phyloP scores from a whole-genome alignment of 768 basidiomycete species.

The Mycena venus region DNA sequence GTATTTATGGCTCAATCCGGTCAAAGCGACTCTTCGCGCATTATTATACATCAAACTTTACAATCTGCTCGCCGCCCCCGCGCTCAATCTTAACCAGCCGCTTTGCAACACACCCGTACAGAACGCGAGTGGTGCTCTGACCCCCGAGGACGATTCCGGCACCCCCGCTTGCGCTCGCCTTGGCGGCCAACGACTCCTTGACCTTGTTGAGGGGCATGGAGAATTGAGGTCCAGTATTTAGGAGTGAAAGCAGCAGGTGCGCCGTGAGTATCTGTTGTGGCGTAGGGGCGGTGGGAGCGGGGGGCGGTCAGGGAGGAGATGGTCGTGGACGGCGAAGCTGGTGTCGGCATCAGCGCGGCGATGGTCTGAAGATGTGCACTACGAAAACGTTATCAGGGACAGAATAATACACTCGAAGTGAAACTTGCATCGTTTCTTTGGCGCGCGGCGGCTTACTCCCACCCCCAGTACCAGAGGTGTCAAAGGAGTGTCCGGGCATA shows the following conservation, averaged over 20 bases:
- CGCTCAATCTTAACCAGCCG: slow-evolving; percentile 83
- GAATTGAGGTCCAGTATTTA: slow-evolving; percentile 65
- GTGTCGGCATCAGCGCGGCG: slow-evolving; percentile 62
- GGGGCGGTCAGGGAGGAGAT: slow-evolving; percentile 60
- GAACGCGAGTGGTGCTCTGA: slow-evolving; percentile 68
- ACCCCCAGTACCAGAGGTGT: slow-evolving; percentile 43
- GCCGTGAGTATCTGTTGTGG: slow-evolving; percentile 81
- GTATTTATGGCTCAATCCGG: no score
- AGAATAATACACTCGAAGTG: no score
- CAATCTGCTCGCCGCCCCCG: slow-evolving; percentile 79
- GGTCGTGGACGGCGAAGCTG: slow-evolving; percentile 70
- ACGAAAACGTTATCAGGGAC: not conserved
- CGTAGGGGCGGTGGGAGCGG: slow-evolving; percentile 55
- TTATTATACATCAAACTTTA: slow-evolving; percentile 74
- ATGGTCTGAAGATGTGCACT: slow-evolving; percentile 73
- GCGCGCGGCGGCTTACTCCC: slow-evolving; percentile 61
- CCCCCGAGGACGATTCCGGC: slow-evolving; percentile 46
- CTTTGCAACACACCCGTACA: slow-evolving; percentile 88
- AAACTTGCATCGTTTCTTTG: slow-evolving; percentile 73
- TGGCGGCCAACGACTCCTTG: slow-evolving; percentile 67
- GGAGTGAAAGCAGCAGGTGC: slow-evolving; percentile 70
- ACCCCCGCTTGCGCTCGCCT: slow-evolving; percentile 52
- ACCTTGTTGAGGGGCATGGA: slow-evolving; percentile 72
- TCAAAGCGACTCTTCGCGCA: not conserved
- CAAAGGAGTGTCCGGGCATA: slow-evolving; percentile 64